Percentiles rank a stretch among this genome's conserved stretches.
Conservation (phyloP, 768 basidiomycete genomes). For the Termitomyces sp. region DNA sequence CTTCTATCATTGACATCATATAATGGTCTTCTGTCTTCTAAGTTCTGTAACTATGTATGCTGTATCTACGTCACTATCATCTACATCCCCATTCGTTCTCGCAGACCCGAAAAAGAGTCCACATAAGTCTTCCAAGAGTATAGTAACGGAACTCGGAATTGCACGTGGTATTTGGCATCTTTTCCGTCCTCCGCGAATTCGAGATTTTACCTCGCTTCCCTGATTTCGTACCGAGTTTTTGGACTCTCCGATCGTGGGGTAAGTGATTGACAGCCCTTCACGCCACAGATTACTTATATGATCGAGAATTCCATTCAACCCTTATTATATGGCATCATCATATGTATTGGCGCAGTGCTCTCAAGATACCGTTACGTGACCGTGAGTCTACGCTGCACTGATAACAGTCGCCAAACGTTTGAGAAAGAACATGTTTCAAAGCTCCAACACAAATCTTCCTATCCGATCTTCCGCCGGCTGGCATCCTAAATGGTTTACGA, state of each 20-base stretch:
- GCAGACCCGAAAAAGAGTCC: background rate
- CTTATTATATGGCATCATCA: background rate
- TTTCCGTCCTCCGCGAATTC: background rate
- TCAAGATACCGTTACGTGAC: background rate
- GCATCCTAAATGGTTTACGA: background rate
- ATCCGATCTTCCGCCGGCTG: constrained; percentile 1
- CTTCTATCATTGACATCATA: constrained; percentile 40
- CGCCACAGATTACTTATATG: constrained; percentile 2
- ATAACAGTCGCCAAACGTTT: background rate
- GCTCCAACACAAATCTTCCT: background rate
- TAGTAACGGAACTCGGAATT: constrained; percentile 1
- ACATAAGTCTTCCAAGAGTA: background rate
- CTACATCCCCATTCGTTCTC: background rate
- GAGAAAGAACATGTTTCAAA: background rate
- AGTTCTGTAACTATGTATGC: background rate
- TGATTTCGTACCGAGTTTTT: background rate
- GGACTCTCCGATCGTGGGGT: constrained; percentile 1
- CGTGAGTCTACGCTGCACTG: background rate
- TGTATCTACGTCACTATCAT: constrained; percentile 1
- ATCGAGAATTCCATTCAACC: background rate
- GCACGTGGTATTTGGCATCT: background rate
- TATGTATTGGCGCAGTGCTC: background rate
- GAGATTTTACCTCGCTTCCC: background rate
- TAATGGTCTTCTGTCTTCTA: constrained; percentile 10
- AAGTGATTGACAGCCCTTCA: background rate